Evolutionary conservation across 768 basidiomycete genomes (phyloP), one percentile per base, ranked within the genome.

Genomic region (Suillus luteus): DNA sequence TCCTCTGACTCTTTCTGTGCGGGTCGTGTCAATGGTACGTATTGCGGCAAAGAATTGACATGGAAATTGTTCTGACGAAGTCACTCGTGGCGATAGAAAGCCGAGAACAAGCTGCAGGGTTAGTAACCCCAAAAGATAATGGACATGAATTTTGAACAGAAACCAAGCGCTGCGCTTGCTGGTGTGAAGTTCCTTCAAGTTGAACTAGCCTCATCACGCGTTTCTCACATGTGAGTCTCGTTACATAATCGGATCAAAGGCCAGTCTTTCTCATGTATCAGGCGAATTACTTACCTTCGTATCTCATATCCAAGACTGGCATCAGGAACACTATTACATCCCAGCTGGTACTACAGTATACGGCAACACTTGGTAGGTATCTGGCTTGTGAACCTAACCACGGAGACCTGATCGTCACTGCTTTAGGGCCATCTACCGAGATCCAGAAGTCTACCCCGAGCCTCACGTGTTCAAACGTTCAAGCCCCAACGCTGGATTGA

Each of bases 291-390:
- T n/a, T n/a, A n/a, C n/a, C n/a, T n/a, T n/a, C n/a, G n/a, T n/a
- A n/a, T n/a, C n/a, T n/a, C n/a, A n/a, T n/a, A n/a, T n/a, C n/a
- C n/a, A n/a, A n/a, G n/a, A 37, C 10, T 27, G 15, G 27, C 15
- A 31, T 51, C 27, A 51, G 49, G 49, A 51, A 31, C 27, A 31
- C 15, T 31, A 51, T 27, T 17, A 5, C 9, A 51, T 51, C 31
- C 27, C 49, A 51, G 49, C 49, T 5, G 49, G 49, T 3, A 51
- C 49, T 31, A 51, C 49, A 0, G 49, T 31, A 17, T 62, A 64
- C 37, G 68, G 67, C 10, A 68, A 69, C 62, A 58, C 59, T 41
- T 70, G 72, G 72, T 67, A 59, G n/a, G 2, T n/a, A 37, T 17
- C 17, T 0, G 35, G 12, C 19, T 19, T 35, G 5, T 14, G 22